Evolutionary conservation across 73 alveolate species (phyloP).

Genomic region (Blepharisma stoltei): DNA sequence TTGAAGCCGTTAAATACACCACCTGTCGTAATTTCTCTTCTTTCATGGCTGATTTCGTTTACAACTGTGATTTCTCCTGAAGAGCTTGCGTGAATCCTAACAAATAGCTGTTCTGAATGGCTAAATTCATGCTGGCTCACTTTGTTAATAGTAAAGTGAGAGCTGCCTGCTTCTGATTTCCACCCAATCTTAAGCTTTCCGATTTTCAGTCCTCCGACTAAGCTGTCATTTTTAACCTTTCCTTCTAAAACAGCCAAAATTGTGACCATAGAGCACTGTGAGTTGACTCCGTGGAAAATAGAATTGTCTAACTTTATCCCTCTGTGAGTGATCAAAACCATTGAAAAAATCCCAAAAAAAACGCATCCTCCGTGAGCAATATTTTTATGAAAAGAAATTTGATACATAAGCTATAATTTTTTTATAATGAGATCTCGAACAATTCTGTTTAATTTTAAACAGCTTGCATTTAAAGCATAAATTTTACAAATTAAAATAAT

Average conservation of each 20-base stretch:
- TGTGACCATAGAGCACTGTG: background rate
- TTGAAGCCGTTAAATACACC: background rate
- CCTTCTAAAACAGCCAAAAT: conserved; percentile 23
- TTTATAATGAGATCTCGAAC: too few species aligned
- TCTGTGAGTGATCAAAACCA: too few species aligned
- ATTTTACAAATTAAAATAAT: too few species aligned
- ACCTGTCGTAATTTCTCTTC: background rate
- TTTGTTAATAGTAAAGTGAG: background rate
- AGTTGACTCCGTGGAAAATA: background rate
- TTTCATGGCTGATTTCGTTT: background rate
- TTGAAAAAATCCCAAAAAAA: too few species aligned
- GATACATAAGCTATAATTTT: too few species aligned
- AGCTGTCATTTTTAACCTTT: background rate
- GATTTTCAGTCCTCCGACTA: background rate
- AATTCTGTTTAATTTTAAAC: too few species aligned
- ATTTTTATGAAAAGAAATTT: too few species aligned
- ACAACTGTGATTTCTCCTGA: background rate
- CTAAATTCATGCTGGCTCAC: background rate
- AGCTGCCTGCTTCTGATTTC: background rate
- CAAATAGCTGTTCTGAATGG: background rate
- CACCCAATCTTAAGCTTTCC: background rate
- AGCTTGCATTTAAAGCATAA: too few species aligned
- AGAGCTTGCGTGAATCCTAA: conserved; percentile 4
- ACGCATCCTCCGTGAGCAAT: too few species aligned
- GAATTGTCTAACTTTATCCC: too few species aligned